Base-by-base conservation (phyloP, 345 rosid genomes). In the Hevea brasiliensis region DNA sequence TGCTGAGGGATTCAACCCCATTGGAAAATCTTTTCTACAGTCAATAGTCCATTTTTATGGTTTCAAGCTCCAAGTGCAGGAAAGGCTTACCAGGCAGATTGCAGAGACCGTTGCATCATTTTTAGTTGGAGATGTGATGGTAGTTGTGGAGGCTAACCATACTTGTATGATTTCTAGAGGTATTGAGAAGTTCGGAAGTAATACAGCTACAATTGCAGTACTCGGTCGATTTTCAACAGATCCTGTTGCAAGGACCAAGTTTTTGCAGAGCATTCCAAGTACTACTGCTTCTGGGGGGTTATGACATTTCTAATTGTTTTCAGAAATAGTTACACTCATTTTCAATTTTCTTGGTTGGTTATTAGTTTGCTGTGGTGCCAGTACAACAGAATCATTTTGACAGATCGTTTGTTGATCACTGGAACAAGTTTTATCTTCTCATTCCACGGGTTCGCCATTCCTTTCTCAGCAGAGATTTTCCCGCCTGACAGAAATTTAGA, bases 41-140 rank as follows among this genome's bases (percentile, higher is more conserved):
- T 90, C 97, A 0, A 76, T 91, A 65, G 95, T 96, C 20, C 97
- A 88, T 73, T 96, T 86, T 66, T 91, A 89, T 40, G 97, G 99
- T 72, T 91, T 87, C 78, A 96, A 93, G 88, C 98, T 96, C 72
- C 99, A 96, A 81, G 97, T 96, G 70, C 99, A 96, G 81, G 99
- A 96, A 85, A 89, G 98, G 65, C 89, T 96, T 53, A 91, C 94
- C 37, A 76, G 89, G 76, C 98, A 96, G 81, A 90, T 96, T 57
- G 96, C 97, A 7, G 93, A 96, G 81, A 88, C 93, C 1, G 82
- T 86, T 62, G 84, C 97, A 1, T 84, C 91, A 9, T 48, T 86
- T 21, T 77, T 89, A 47, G 97, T 95, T 26, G 95, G 92, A 58
- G 95, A 93, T 81, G 90, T 89, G 79, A 91, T 96, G 73, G 97